Percentiles rank a stretch among this genome's conserved stretches.
These are phyloP conservation scores for Rubroshorea leprosula DNA, from an alignment of 345 rosid genomes.

Conservation along the genomic window DNA sequence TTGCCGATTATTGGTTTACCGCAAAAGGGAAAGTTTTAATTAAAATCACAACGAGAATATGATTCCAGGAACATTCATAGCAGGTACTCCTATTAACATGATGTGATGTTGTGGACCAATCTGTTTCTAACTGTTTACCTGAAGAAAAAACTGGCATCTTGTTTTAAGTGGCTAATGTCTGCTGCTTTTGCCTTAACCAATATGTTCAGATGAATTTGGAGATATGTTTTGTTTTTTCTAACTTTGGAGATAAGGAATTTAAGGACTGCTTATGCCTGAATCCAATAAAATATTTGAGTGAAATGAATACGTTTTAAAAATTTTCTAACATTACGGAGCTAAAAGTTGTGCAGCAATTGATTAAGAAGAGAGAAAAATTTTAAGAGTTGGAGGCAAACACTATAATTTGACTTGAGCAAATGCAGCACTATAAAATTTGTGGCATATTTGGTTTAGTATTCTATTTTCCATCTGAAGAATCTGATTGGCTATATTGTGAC, in stretches of 20 bases:
- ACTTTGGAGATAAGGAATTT: not conserved
- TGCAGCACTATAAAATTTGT: slow-evolving; percentile 8
- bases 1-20: slow-evolving; percentile 9
- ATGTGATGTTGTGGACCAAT: not conserved
- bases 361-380: slow-evolving; percentile 6
- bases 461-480: not conserved
- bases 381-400: slow-evolving; percentile 13
- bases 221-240: slow-evolving; percentile 1
- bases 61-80: slow-evolving; percentile 4
- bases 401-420: slow-evolving; percentile 4
- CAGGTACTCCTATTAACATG: not conserved
- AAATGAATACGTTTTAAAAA: not conserved
- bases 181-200: not conserved
- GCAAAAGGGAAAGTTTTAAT: slow-evolving; percentile 1
- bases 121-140: not conserved
- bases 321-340: slow-evolving; percentile 1
- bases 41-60: slow-evolving; percentile 2
- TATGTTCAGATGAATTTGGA: not conserved
- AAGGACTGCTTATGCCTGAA: slow-evolving; percentile 2
- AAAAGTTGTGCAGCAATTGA: slow-evolving; percentile 10
- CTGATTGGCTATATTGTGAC: not conserved
- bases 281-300: not conserved
- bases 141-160: slow-evolving; percentile 4
- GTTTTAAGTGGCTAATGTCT: not conserved
- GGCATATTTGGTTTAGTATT: slow-evolving; percentile 6